A percentile compares a stretch with the other conserved stretches of the same genome.
Evolutionary conservation across 441 rosid genomes (phyloP).

Genomic region (Gossypium trilobum): DNA sequence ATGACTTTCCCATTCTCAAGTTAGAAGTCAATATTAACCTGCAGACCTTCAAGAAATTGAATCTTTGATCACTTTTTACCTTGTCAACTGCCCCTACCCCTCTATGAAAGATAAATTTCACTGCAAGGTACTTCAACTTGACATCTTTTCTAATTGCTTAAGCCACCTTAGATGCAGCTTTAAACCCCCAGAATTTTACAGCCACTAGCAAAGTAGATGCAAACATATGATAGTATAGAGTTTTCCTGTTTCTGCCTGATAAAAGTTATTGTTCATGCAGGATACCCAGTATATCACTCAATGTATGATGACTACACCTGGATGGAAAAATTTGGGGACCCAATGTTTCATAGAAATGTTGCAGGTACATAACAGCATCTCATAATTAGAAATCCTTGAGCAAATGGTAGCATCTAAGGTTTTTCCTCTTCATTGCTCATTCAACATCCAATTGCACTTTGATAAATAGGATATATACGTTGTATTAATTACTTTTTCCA

Average conservation of each 20-base stretch:
- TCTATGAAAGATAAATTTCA: background rate
- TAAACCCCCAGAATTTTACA: background rate
- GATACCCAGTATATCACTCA: slow-evolving; percentile 77
- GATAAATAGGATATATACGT: background rate
- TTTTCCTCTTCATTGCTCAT: background rate
- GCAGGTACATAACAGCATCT: slow-evolving; percentile 39
- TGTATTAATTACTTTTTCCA: background rate
- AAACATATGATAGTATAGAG: slow-evolving; percentile 3
- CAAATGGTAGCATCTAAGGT: background rate
- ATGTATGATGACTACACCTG: slow-evolving; percentile 74
- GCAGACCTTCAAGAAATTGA: background rate
- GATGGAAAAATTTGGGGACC: slow-evolving; percentile 82
- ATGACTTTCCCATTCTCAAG: background rate
- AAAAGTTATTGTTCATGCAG: slow-evolving; percentile 26
- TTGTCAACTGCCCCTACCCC: background rate
- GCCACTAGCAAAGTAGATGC: background rate
- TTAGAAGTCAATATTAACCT: background rate
- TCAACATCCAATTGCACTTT: background rate
- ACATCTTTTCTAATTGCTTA: background rate
- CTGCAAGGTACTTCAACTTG: background rate
- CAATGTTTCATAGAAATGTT: slow-evolving; percentile 59
- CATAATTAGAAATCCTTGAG: background rate
- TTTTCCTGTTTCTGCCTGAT: slow-evolving; percentile 6
- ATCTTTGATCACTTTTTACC: background rate
- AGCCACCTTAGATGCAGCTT: background rate